These are phyloP conservation scores for Gnomoniopsis sp. DNA, from an alignment of 2,329 filamentous ascomycete species.

Conservation along the genomic window DNA sequence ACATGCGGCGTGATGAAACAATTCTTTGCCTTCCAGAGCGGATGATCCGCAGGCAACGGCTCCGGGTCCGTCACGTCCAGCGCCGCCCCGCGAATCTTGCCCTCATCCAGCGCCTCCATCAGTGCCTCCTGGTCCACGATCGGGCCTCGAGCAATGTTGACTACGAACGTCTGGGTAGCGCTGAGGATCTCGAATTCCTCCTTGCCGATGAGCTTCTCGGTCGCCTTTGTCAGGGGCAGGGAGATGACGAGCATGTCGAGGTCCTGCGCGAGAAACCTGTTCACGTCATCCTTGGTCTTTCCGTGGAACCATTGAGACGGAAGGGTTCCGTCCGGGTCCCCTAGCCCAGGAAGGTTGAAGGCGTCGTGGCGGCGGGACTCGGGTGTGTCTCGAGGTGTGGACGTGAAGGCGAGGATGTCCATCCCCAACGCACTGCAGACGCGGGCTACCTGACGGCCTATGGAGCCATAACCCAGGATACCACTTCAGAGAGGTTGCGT, in stretches of 20 bases:
- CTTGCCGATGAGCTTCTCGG: constrained; percentile 39
- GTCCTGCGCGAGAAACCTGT: constrained; percentile 39
- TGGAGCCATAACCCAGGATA: constrained; percentile 40
- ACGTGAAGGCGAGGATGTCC: constrained; percentile 65
- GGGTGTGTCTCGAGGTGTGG: constrained; percentile 53
- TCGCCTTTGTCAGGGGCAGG: constrained; percentile 35
- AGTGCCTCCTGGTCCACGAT: constrained; percentile 44
- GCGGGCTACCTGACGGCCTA: constrained; percentile 38
- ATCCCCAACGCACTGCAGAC: constrained; percentile 60
- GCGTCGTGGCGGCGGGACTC: constrained; percentile 54
- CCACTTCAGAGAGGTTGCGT: constrained; percentile 20
- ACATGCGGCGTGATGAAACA: constrained; percentile 50
- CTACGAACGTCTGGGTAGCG: constrained; percentile 51
- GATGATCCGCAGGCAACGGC: constrained; percentile 60
- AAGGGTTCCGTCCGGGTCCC: constrained; percentile 37
- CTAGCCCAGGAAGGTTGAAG: constrained; percentile 63
- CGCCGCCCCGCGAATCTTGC: constrained; percentile 51
- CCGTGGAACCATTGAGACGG: constrained; percentile 40
- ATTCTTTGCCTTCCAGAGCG: constrained; percentile 64
- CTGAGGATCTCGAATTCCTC: constrained; percentile 37
- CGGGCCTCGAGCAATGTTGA: constrained; percentile 60
- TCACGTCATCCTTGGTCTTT: constrained; percentile 26
- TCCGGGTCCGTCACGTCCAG: constrained; percentile 72
- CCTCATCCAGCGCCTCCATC: constrained; percentile 47
- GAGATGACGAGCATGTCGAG: constrained; percentile 40